phyloP scores from a whole-genome alignment of 1,139 yeast species.

The Geotrichum phurueaensis region DNA sequence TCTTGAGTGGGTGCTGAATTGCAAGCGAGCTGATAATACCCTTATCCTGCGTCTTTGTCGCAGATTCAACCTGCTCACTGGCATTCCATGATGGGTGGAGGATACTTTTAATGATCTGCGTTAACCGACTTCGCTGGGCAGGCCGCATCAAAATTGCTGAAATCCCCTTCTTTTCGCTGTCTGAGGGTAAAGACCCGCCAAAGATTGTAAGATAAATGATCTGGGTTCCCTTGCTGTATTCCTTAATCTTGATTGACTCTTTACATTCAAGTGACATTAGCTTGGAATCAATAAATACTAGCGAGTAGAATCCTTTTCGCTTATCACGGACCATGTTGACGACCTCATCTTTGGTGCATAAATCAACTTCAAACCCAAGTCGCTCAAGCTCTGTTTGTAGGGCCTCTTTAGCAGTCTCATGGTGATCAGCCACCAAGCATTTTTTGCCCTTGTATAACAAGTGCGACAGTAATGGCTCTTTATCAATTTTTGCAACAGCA shows the following conservation, averaged over 20 bases:
- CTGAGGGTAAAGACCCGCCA: slow-evolving; percentile 27
- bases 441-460: slow-evolving; percentile 30
- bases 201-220: slow-evolving; percentile 28
- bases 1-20: slow-evolving; percentile 40
- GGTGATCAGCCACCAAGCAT: slow-evolving; percentile 39
- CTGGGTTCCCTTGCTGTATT: slow-evolving; percentile 23
- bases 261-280: slow-evolving; percentile 22
- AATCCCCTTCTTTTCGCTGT: slow-evolving; percentile 26
- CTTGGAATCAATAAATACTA: slow-evolving; percentile 28
- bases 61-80: slow-evolving; percentile 23
- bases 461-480: background rate
- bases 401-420: slow-evolving; percentile 36
- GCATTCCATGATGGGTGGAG: slow-evolving; percentile 24
- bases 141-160: slow-evolving; percentile 29
- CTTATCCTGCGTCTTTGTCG: slow-evolving; percentile 22
- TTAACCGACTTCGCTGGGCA: slow-evolving; percentile 26
- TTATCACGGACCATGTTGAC: slow-evolving; percentile 1
- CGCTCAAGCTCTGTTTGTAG: slow-evolving; percentile 34
- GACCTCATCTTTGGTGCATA: slow-evolving; percentile 20
- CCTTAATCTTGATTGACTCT: slow-evolving; percentile 21
- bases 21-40: slow-evolving; percentile 31
- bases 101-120: slow-evolving; percentile 26
- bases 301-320: slow-evolving; percentile 19
- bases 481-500: slow-evolving; percentile 25
- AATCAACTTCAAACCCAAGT: slow-evolving; percentile 37